phyloP scores from a whole-genome alignment of 1,139 yeast genomes.

The Blastobotrys capitulatus region DNA sequence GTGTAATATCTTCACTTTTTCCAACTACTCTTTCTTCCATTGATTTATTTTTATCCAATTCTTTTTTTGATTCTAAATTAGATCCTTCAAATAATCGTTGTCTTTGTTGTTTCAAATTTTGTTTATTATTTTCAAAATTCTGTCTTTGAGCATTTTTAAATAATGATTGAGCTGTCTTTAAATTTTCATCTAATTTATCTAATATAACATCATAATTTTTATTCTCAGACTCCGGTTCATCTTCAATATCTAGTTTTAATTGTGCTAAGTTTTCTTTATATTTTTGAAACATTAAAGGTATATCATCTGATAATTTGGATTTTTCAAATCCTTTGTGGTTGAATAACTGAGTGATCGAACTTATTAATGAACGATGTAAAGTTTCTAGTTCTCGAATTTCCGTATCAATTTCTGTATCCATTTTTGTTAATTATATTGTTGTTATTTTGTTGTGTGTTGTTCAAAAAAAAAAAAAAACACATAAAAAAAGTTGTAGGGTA shows the following conservation, averaged over 20 bases:
- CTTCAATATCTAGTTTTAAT: slow-evolving; percentile 20
- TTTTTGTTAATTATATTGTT: background rate
- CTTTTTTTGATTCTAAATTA: background rate
- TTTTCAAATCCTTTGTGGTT: slow-evolving; percentile 15
- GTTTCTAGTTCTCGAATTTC: slow-evolving; percentile 13
- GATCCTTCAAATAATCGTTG: slow-evolving; percentile 22
- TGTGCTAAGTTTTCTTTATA: slow-evolving; percentile 25
- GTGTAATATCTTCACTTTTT: slow-evolving; percentile 50
- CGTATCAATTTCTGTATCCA: slow-evolving; percentile 2
- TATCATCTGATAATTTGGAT: slow-evolving; percentile 26
- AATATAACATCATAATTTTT: slow-evolving; percentile 19
- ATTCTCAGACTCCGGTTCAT: slow-evolving; percentile 12
- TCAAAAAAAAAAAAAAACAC: background rate
- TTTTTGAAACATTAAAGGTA: slow-evolving; percentile 27
- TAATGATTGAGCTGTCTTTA: slow-evolving; percentile 19
- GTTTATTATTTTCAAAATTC: slow-evolving; percentile 23
- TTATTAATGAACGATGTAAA: slow-evolving; percentile 20
- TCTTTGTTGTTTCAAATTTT: slow-evolving; percentile 23
- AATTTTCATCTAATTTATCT: slow-evolving; percentile 26
- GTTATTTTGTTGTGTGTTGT: background rate
- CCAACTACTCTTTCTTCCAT: slow-evolving; percentile 38
- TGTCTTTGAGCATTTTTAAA: slow-evolving; percentile 31
- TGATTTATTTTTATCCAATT: slow-evolving; percentile 12
- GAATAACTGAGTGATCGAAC: slow-evolving; percentile 22
- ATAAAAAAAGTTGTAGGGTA: too few relatives aligned